Conservation (phyloP, 768 basidiomycete species). For the Amanita polypyramis region DNA sequence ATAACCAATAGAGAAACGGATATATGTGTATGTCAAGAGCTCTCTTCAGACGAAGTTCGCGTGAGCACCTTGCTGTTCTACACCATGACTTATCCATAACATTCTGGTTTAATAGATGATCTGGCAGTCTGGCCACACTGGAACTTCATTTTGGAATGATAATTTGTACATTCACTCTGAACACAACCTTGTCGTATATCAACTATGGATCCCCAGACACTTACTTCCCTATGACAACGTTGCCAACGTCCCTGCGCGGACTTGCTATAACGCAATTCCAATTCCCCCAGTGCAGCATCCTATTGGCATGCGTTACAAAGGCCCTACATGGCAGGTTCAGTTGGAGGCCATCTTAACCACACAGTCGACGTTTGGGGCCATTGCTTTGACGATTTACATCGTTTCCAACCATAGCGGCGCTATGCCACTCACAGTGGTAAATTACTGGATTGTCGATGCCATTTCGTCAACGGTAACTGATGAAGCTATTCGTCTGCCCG, state of each 20-base stretch:
- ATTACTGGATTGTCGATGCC: conserved; percentile 5
- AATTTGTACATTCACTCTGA: conserved; percentile 7
- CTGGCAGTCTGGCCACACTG: conserved; percentile 12
- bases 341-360: conserved; percentile 4
- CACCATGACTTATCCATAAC: background rate
- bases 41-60: background rate
- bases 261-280: background rate
- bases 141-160: conserved; percentile 12
- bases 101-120: conserved; percentile 5
- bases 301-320: background rate
- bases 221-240: conserved; percentile 1
- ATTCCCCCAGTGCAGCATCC: background rate
- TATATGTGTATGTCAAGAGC: conserved; percentile 7
- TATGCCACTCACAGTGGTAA: background rate
- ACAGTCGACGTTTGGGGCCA: background rate
- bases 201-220: conserved; percentile 3
- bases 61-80: background rate
- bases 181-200: background rate
- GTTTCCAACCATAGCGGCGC: background rate
- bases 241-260: background rate
- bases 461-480: background rate
- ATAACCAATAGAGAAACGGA: conserved; percentile 9
- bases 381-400: conserved; percentile 2
- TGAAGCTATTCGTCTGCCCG: background rate
- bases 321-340: background rate